A percentile compares a stretch with the other conserved stretches of the same genome.
Evolutionary conservation across 202 grass and related monocot species (phyloP).

Genomic region (Saccharum hybrid): DNA sequence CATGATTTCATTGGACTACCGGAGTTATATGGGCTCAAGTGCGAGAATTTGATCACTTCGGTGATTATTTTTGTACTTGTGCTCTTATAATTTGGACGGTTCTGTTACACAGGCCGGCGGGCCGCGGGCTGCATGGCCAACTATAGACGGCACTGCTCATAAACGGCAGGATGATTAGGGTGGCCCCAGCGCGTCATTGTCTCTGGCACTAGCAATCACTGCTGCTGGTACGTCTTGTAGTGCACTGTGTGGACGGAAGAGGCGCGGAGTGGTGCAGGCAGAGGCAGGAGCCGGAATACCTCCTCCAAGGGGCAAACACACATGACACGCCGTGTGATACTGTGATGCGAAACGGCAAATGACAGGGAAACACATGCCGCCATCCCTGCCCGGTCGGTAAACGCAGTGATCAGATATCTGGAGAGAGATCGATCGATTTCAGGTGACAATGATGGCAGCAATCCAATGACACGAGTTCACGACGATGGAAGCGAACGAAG

Average conservation of each 20-base stretch:
- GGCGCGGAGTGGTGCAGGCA: background rate
- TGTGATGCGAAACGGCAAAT: slow-evolving; percentile 1
- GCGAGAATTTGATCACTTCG: too few species aligned
- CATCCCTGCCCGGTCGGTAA: background rate
- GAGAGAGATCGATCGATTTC: background rate
- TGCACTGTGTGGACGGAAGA: background rate
- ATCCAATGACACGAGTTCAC: too few species aligned
- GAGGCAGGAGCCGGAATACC: background rate
- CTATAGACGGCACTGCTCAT: too few species aligned
- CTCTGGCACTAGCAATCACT: background rate
- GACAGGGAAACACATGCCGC: background rate
- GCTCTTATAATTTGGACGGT: too few species aligned
- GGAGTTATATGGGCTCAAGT: too few species aligned
- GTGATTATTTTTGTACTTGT: too few species aligned
- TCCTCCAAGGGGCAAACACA: background rate
- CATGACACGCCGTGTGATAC: background rate
- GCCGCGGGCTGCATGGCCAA: too few species aligned
- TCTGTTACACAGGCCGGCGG: too few species aligned
- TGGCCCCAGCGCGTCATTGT: too few species aligned
- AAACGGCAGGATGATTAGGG: too few species aligned
- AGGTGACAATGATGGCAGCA: background rate
- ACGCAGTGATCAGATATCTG: slow-evolving; percentile 14
- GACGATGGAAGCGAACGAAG: background rate
- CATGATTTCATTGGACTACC: too few species aligned
- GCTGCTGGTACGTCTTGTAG: background rate